Percentiles rank a stretch among this genome's conserved stretches.
Conservation (phyloP, 2,329 filamentous ascomycete species). For the Cadophora sp. region DNA sequence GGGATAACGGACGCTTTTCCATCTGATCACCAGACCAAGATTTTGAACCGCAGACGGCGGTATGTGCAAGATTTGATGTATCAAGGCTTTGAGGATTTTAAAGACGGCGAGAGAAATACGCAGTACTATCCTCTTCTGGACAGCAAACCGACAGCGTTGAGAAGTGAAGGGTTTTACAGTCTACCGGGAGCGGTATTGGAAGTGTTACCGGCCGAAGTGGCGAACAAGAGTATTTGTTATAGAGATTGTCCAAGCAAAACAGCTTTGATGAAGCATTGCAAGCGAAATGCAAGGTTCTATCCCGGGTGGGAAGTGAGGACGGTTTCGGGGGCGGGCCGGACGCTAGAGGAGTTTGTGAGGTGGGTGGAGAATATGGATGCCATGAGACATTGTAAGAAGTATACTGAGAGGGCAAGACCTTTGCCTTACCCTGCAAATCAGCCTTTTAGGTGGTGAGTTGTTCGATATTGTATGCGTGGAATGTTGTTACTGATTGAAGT, state of each 20-base stretch:
- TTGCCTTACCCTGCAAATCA: constrained; percentile 16
- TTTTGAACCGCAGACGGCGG: constrained; percentile 16
- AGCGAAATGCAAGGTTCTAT: constrained; percentile 22
- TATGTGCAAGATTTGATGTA: constrained; percentile 32
- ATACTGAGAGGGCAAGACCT: background rate
- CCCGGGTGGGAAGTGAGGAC: constrained; percentile 6
- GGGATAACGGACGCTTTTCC: constrained; percentile 18
- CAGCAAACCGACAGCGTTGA: constrained; percentile 13
- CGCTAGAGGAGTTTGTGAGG: constrained; percentile 13
- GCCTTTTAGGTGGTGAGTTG: constrained; percentile 14
- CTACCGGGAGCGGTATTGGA: constrained; percentile 19
- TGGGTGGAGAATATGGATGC: constrained; percentile 27
- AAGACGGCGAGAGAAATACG: constrained; percentile 9
- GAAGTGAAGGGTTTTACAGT: constrained; percentile 20
- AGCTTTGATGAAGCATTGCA: constrained; percentile 16
- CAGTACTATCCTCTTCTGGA: constrained; percentile 32
- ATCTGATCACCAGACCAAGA: constrained; percentile 23
- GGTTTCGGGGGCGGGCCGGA: constrained; percentile 7
- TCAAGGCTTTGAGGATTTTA: constrained; percentile 22
- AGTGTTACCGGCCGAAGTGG: constrained; percentile 15
- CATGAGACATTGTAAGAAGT: constrained; percentile 10
- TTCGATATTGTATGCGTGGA: background rate
- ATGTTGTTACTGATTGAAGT: background rate
- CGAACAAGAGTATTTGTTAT: constrained; percentile 17
- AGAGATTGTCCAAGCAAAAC: constrained; percentile 13